Conservation (phyloP, 2,329 filamentous ascomycete species). For the Sarocladium kiliense region DNA sequence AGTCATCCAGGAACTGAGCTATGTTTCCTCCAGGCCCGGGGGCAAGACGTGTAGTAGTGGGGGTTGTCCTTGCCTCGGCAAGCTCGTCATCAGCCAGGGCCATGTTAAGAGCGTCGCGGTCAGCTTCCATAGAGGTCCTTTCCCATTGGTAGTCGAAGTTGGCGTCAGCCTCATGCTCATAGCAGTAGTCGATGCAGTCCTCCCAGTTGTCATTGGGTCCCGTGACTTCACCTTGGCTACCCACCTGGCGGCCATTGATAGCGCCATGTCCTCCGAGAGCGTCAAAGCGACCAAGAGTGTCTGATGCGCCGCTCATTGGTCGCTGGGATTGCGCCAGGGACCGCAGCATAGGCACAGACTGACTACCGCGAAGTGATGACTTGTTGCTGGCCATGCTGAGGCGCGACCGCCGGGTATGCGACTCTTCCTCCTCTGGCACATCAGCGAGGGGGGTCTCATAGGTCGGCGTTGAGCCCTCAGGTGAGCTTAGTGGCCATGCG, state of each 20-base stretch:
- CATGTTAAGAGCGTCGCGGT: slow-evolving; percentile 16
- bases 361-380: slow-evolving; percentile 48
- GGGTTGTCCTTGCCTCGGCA: slow-evolving; percentile 14
- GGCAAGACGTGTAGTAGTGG: background rate
- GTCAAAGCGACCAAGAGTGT: slow-evolving; percentile 44
- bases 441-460: slow-evolving; percentile 47
- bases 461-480: background rate
- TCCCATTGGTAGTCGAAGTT: slow-evolving; percentile 65
- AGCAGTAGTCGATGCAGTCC: slow-evolving; percentile 66
- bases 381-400: slow-evolving; percentile 41
- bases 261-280: background rate
- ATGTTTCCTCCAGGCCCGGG: background rate
- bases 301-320: slow-evolving; percentile 44
- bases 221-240: background rate
- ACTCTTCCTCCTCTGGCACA: slow-evolving; percentile 60
- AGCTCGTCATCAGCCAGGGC: slow-evolving; percentile 20
- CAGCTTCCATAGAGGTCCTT: slow-evolving; percentile 45
- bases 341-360: slow-evolving; percentile 52
- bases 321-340: slow-evolving; percentile 34
- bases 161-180: slow-evolving; percentile 63
- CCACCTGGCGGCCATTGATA: background rate
- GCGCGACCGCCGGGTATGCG: slow-evolving; percentile 33
- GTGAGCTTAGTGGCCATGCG: slow-evolving; percentile 34
- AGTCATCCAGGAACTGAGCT: background rate
- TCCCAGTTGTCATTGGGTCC: slow-evolving; percentile 50